Evolutionary conservation across 1,139 yeast genomes (phyloP).

Genomic region (Candida buenavistaensis): DNA sequence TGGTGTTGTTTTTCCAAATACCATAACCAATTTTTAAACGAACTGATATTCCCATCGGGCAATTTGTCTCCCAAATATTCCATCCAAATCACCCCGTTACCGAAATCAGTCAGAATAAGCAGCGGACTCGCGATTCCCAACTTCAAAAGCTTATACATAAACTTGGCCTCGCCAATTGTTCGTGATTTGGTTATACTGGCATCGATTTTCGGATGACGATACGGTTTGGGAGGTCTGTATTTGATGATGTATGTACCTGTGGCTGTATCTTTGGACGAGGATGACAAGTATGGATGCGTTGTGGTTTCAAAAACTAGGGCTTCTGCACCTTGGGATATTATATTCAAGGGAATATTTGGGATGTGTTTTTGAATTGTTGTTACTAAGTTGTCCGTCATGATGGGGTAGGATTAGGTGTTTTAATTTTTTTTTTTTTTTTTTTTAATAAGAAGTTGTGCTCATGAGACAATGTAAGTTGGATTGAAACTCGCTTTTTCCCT

Average conservation of each 20-base stretch:
- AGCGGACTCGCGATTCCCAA: conserved; percentile 67
- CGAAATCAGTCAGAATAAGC: conserved; percentile 70
- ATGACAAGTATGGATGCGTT: conserved; percentile 68
- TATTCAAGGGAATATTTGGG: conserved; percentile 47
- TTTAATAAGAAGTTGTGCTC: not conserved
- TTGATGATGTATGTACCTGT: conserved; percentile 65
- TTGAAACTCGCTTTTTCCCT: too few relatives aligned
- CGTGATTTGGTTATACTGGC: conserved; percentile 72
- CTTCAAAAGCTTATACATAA: conserved; percentile 59
- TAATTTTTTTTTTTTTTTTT: not conserved
- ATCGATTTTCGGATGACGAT: conserved; percentile 85
- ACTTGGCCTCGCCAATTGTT: conserved; percentile 81
- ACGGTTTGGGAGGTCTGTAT: conserved; percentile 84
- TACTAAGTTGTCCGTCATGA: conserved; percentile 46
- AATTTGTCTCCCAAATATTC: conserved; percentile 62
- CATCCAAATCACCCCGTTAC: conserved; percentile 87
- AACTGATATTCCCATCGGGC: conserved; percentile 51
- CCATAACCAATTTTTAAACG: conserved; percentile 76
- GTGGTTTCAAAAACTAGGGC: conserved; percentile 72
- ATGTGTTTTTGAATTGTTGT: conserved; percentile 42
- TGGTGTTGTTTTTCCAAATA: conserved; percentile 39
- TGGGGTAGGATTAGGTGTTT: not conserved
- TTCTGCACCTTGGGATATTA: conserved; percentile 94
- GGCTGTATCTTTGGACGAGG: conserved; percentile 21
- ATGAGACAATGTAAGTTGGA: too few relatives aligned